Conservation (phyloP, 1,284 basidiomycete genomes). For the Ganoderma boninense region DNA sequence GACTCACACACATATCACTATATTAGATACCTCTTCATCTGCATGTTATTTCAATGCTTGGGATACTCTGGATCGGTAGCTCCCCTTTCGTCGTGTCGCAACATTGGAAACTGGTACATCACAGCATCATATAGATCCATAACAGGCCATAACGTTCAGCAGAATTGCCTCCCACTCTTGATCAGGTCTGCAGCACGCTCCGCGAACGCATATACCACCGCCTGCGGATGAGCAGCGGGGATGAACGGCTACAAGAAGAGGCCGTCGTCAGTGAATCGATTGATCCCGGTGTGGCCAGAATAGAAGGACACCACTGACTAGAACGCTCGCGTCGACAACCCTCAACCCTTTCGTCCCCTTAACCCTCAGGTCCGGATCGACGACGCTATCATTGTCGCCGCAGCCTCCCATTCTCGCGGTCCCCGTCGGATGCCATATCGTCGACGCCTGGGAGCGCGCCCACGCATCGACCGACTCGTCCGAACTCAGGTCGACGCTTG, state of each 20-base stretch:
- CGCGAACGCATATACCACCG: constrained; percentile 28
- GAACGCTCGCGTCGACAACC: constrained; percentile 41
- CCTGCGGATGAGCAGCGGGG: constrained; percentile 30
- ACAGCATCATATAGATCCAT: too few relatives aligned
- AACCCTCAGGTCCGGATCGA: constrained; percentile 39
- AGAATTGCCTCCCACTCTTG: constrained; percentile 14
- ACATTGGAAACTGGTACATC: neutral
- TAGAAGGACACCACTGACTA: constrained; percentile 31
- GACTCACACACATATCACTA: neutral
- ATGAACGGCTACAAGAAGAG: constrained; percentile 25
- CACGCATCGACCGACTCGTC: constrained; percentile 31
- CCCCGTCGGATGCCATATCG: constrained; percentile 33
- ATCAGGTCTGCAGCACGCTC: constrained; percentile 33
- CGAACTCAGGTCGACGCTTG: constrained; percentile 30
- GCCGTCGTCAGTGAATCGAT: neutral
- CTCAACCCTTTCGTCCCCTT: constrained; percentile 36
- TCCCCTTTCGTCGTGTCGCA: neutral
- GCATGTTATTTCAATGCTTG: neutral
- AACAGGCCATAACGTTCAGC: neutral
- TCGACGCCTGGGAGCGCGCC: constrained; percentile 11
- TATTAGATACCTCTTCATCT: neutral
- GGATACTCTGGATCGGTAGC: neutral
- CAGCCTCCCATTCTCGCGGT: constrained; percentile 38
- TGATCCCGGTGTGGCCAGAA: neutral
- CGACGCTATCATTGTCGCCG: constrained; percentile 30